Evolutionary conservation across 495 filamentous ascomycete genomes (phyloP).

Genomic region (Aspergillus asperescens): DNA sequence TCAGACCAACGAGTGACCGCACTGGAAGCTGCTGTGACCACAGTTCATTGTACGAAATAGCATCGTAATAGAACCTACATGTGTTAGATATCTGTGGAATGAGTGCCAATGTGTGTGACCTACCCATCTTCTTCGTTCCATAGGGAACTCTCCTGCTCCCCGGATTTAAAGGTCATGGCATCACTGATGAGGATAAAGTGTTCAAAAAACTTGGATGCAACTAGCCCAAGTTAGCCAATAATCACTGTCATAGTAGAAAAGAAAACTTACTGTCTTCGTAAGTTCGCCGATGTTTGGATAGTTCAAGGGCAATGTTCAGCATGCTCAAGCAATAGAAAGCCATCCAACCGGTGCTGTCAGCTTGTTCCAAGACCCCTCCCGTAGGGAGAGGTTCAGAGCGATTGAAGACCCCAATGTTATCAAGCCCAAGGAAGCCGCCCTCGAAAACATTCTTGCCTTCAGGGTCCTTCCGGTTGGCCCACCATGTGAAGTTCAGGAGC

Average conservation of each 20-base stretch:
- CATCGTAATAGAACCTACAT: conserved; percentile 87
- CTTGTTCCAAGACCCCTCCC: conserved; percentile 88
- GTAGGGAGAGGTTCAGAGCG: conserved; percentile 95
- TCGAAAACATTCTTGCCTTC: conserved; percentile 97
- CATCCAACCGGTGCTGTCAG: conserved; percentile 98
- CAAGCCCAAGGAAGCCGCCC: conserved; percentile 91
- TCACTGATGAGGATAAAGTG: conserved; percentile 97
- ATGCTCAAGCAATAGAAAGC: conserved; percentile 92
- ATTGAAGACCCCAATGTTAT: conserved; percentile 97
- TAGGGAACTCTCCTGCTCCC: conserved; percentile 72
- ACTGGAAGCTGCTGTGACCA: conserved; percentile 91
- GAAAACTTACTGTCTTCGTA: conserved; percentile 72
- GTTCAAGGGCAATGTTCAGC: conserved; percentile 91
- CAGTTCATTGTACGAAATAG: conserved; percentile 89
- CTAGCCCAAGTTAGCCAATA: conserved; percentile 21
- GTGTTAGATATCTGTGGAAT: not conserved
- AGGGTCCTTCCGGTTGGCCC: conserved; percentile 92
- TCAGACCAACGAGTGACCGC: conserved; percentile 84
- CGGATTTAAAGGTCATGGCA: conserved; percentile 87
- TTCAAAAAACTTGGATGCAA: conserved; percentile 97
- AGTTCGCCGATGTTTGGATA: conserved; percentile 91
- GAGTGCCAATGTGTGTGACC: conserved; percentile 7
- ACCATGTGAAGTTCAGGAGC: conserved; percentile 96
- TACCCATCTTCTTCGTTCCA: conserved; percentile 90
- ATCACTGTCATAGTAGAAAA: not conserved